Percentiles rank a stretch among this genome's conserved stretches.
Evolutionary conservation across 192 early-diverging fungal species (phyloP).

Genomic region (Backusella tarrabulga): DNA sequence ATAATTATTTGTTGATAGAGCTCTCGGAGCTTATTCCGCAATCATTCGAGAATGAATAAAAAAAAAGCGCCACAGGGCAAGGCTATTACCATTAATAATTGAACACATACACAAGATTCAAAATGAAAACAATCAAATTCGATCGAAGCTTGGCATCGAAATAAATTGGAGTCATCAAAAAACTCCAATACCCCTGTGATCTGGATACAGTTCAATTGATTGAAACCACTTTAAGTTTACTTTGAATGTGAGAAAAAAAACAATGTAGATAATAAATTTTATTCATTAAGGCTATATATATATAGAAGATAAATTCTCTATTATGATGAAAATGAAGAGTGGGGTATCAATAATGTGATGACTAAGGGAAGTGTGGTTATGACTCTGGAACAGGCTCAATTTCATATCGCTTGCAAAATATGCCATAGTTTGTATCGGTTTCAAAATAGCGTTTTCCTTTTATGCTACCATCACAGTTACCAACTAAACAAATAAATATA

Average conservation of each 20-base stretch:
- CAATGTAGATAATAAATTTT: not conserved
- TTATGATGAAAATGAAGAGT: not conserved
- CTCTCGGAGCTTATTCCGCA: constrained; percentile 38
- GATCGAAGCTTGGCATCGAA: constrained; percentile 9
- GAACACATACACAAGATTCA: constrained; percentile 61
- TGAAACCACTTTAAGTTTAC: not conserved
- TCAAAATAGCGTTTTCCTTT: constrained; percentile 32
- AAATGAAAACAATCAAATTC: constrained; percentile 48
- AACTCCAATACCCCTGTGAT: not conserved
- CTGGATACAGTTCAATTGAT: not conserved
- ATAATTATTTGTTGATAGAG: constrained; percentile 42
- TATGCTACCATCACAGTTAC: constrained; percentile 28
- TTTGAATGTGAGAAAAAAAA: not conserved
- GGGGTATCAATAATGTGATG: not conserved
- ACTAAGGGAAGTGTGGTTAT: not conserved
- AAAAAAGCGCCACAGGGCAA: constrained; percentile 44
- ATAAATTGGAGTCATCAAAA: not conserved
- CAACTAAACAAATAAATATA: constrained; percentile 17
- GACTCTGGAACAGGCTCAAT: constrained; percentile 1
- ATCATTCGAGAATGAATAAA: constrained; percentile 5
- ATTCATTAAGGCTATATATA: not conserved
- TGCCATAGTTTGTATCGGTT: constrained; percentile 32
- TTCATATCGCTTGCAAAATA: constrained; percentile 29
- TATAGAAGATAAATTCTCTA: not conserved
- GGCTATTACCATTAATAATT: constrained; percentile 38